Percentiles rank a stretch among this genome's conserved stretches.
Evolutionary conservation across 2,329 filamentous ascomycete genomes (phyloP).

Genomic region (Escovopsis weberi): DNA sequence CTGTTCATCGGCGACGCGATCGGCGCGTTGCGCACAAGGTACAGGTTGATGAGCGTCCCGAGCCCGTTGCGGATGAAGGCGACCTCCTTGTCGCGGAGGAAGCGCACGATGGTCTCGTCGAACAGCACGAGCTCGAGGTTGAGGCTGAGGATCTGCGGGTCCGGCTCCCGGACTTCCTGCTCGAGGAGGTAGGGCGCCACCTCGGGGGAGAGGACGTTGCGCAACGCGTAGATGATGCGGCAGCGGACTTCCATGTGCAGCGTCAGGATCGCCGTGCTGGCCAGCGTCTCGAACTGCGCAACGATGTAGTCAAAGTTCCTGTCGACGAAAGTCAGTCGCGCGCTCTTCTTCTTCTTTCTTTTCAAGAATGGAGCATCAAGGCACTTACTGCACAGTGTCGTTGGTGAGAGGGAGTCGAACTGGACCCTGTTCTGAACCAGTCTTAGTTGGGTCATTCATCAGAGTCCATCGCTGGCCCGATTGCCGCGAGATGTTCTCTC

Average conservation of each 20-base stretch:
- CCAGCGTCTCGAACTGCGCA: slow-evolving; percentile 67
- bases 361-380: not conserved
- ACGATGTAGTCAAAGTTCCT: slow-evolving; percentile 80
- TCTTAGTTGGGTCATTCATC: slow-evolving; percentile 47
- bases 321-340: not conserved
- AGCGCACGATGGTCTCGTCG: slow-evolving; percentile 64
- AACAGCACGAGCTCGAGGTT: slow-evolving; percentile 77
- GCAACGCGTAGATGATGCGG: slow-evolving; percentile 68
- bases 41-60: slow-evolving; percentile 61
- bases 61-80: slow-evolving; percentile 66
- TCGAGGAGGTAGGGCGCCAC: slow-evolving; percentile 50
- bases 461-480: slow-evolving; percentile 73
- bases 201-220: slow-evolving; percentile 44
- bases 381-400: slow-evolving; percentile 62
- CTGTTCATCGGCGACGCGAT: slow-evolving; percentile 71
- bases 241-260: slow-evolving; percentile 81
- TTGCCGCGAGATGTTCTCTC: slow-evolving; percentile 35
- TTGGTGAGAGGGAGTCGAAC: slow-evolving; percentile 79
- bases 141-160: slow-evolving; percentile 65
- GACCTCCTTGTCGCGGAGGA: slow-evolving; percentile 56
- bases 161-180: slow-evolving; percentile 61
- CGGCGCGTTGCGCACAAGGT: slow-evolving; percentile 57
- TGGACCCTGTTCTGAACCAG: slow-evolving; percentile 44
- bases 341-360: too few species aligned
- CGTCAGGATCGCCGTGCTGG: slow-evolving; percentile 64